These are phyloP conservation scores for Piper betle DNA, from an alignment of 164 flowering plant species.

Conservation along the genomic window DNA sequence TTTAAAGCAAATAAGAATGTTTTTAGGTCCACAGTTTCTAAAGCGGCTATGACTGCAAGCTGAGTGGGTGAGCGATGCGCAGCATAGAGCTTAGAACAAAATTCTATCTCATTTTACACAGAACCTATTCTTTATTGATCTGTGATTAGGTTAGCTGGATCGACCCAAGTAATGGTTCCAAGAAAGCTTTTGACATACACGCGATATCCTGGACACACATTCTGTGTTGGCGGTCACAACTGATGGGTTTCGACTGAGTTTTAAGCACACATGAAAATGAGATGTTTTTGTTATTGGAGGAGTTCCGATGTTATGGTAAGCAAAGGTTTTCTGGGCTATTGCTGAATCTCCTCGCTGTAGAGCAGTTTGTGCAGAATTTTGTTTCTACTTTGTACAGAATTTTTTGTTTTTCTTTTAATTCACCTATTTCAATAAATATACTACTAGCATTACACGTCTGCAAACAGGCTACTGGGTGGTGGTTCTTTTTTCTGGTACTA, in stretches of 20 bases:
- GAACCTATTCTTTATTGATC: not conserved
- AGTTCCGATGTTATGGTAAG: not conserved
- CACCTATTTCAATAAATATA: conserved; percentile 20
- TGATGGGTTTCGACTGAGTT: conserved; percentile 7
- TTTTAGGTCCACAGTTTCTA: not conserved
- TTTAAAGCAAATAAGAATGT: not conserved
- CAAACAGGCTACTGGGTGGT: not conserved
- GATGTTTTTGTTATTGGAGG: not conserved
- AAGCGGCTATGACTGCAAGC: not conserved
- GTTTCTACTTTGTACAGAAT: conserved; percentile 44
- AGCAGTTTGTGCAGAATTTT: conserved; percentile 32
- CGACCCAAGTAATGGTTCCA: conserved; percentile 4
- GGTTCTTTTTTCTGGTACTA: no score
- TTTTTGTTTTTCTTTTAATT: conserved; percentile 2
- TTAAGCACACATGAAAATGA: conserved; percentile 2
- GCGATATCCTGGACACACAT: conserved; percentile 2
- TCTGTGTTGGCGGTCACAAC: not conserved
- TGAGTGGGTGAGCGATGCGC: not conserved
- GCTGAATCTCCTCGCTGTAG: conserved; percentile 3
- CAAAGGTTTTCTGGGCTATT: not conserved
- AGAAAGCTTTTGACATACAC: conserved; percentile 4
- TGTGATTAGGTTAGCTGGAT: not conserved
- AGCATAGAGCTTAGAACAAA: not conserved
- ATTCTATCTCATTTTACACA: not conserved
- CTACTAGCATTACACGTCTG: conserved; percentile 26